A percentile compares a stretch with the other conserved stretches of the same genome.
These are phyloP conservation scores for Epichloe hybrida DNA, from an alignment of 2,329 filamentous ascomycete species.

Conservation along the genomic window DNA sequence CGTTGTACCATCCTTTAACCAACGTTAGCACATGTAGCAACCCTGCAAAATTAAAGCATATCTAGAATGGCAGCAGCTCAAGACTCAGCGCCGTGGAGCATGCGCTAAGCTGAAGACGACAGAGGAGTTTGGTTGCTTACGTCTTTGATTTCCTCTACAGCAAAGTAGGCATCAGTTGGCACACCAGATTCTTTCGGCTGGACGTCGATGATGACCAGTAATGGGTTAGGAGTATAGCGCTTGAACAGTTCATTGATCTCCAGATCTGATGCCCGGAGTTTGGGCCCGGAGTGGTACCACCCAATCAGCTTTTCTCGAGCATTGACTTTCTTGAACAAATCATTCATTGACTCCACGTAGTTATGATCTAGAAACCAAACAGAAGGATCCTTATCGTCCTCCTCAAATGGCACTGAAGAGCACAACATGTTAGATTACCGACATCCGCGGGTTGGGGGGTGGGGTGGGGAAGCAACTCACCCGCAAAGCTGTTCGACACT, in stretches of 20 bases:
- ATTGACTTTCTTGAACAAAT: slow-evolving; percentile 99
- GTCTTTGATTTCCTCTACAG: slow-evolving; percentile 98
- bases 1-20: slow-evolving; percentile 75
- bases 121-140: slow-evolving; percentile 37
- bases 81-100: no score
- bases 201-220: slow-evolving; percentile 96
- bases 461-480: slow-evolving; percentile 31
- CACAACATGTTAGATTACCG: slow-evolving; percentile 6
- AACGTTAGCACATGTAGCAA: background rate
- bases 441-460: background rate
- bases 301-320: slow-evolving; percentile 96
- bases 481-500: slow-evolving; percentile 97
- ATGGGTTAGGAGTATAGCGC: slow-evolving; percentile 90
- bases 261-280: slow-evolving; percentile 88
- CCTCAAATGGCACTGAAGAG: slow-evolving; percentile 79
- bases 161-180: slow-evolving; percentile 97
- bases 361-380: slow-evolving; percentile 99
- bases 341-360: slow-evolving; percentile 98
- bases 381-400: slow-evolving; percentile 95
- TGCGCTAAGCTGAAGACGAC: no score
- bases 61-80: background rate
- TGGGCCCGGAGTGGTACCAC: slow-evolving; percentile 98
- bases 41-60: background rate
- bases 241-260: slow-evolving; percentile 99
- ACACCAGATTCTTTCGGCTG: slow-evolving; percentile 97